phyloP scores from a whole-genome alignment of 2,329 filamentous ascomycete species.

The Botryosphaeria dothidea region DNA sequence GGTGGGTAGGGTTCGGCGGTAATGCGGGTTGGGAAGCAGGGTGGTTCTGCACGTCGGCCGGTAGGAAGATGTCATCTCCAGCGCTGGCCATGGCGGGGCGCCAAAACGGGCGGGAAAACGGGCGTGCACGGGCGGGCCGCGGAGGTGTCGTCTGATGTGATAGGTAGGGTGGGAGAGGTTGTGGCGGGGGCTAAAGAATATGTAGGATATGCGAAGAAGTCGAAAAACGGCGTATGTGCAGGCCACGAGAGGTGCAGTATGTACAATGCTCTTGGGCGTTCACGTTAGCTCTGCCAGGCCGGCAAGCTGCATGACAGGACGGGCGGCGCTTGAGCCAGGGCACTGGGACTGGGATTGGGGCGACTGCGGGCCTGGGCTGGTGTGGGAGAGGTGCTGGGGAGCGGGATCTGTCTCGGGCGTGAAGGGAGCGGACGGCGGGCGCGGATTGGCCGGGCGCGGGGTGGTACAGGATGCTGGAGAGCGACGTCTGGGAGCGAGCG shows the following conservation, averaged over 20 bases:
- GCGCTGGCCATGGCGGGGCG: slow-evolving; percentile 11
- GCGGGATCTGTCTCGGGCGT: slow-evolving; percentile 15
- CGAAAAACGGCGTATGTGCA: slow-evolving; percentile 20
- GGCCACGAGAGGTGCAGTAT: slow-evolving; percentile 19
- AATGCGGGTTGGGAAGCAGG: not conserved
- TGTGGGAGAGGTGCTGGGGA: slow-evolving; percentile 1
- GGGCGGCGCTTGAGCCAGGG: slow-evolving; percentile 9
- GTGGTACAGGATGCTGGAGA: slow-evolving; percentile 5
- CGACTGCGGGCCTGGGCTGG: not conserved
- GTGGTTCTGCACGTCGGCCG: not conserved
- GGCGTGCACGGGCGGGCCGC: not conserved
- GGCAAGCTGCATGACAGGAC: slow-evolving; percentile 19
- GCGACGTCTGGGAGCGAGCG: not conserved
- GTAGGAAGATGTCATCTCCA: slow-evolving; percentile 11
- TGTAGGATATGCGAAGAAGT: slow-evolving; percentile 17
- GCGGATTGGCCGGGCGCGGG: slow-evolving; percentile 12
- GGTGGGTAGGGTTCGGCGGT: not conserved
- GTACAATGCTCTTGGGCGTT: slow-evolving; percentile 14
- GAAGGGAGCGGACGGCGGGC: not conserved
- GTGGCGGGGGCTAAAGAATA: slow-evolving; percentile 13
- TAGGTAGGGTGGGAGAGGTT: not conserved
- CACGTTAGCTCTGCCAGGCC: slow-evolving; percentile 18
- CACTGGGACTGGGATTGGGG: slow-evolving; percentile 10
- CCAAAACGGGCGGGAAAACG: not conserved
- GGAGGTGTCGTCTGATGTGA: not conserved